phyloP scores from a whole-genome alignment of 352 stramenopile species.

The Phytophthora multivora region DNA sequence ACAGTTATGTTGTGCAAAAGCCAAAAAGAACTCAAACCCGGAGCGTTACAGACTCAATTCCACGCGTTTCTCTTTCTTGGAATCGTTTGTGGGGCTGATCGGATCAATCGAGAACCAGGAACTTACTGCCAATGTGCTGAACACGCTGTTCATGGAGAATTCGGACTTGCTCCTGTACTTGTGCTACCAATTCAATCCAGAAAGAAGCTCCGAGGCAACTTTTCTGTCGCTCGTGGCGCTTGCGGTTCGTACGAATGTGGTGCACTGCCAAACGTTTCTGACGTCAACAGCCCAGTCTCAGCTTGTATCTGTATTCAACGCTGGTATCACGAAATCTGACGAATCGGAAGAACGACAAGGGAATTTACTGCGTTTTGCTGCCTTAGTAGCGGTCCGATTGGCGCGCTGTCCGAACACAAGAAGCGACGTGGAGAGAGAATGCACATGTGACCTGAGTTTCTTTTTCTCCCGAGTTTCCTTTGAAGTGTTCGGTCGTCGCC shows the following conservation, averaged over 20 bases:
- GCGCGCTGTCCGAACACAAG: conserved; percentile 1
- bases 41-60: neutral
- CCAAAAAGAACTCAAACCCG: neutral
- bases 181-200: conserved; percentile 16
- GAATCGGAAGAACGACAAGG: conserved; percentile 3
- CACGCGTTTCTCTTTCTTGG: conserved; percentile 10
- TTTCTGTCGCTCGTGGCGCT: conserved; percentile 25
- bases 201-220: conserved; percentile 4
- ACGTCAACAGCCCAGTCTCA: neutral
- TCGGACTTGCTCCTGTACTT: conserved; percentile 21
- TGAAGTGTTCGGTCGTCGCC: conserved; percentile 14
- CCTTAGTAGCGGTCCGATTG: conserved; percentile 13
- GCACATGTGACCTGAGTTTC: neutral
- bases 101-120: conserved; percentile 12
- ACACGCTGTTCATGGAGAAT: conserved; percentile 24
- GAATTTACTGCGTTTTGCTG: conserved; percentile 8
- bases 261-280: conserved; percentile 21
- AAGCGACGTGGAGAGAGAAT: neutral
- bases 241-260: conserved; percentile 6
- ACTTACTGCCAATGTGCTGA: conserved; percentile 16
- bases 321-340: conserved; percentile 9
- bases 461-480: conserved; percentile 27
- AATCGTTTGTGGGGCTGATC: conserved; percentile 16
- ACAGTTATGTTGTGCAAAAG: conserved; percentile 4
- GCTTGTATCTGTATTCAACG: conserved; percentile 23